These are phyloP conservation scores for Yamadazyma kitorensis DNA, from an alignment of 805 yeast species.

Conservation along the genomic window DNA sequence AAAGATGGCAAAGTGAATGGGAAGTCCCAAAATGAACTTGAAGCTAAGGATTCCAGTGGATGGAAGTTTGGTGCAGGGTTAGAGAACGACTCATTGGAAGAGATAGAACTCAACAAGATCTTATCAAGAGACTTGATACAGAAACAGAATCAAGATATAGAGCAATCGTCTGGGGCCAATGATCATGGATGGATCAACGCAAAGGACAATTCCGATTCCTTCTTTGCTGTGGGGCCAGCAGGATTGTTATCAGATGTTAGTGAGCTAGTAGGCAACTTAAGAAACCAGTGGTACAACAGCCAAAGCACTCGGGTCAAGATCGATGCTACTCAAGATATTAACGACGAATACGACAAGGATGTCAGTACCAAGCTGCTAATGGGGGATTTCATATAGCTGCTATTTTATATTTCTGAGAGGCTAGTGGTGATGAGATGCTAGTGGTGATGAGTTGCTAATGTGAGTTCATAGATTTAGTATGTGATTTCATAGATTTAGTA, in stretches of 20 bases:
- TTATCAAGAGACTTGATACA: constrained; percentile 35
- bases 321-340: background rate
- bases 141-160: constrained; percentile 34
- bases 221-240: constrained; percentile 63
- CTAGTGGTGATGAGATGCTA: too few species aligned
- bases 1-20: constrained; percentile 16
- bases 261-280: constrained; percentile 51
- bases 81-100: constrained; percentile 23
- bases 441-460: too few species aligned
- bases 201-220: constrained; percentile 35
- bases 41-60: too few species aligned
- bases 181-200: constrained; percentile 53
- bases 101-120: constrained; percentile 23
- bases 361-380: constrained; percentile 5
- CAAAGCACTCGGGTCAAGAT: constrained; percentile 2
- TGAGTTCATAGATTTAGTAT: too few species aligned
- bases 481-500: too few species aligned
- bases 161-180: constrained; percentile 19
- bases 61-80: constrained; percentile 6
- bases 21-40: too few species aligned
- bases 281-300: constrained; percentile 28
- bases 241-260: constrained; percentile 66
- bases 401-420: constrained; percentile 1
- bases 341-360: constrained; percentile 8
- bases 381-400: constrained; percentile 12